Evolutionary conservation across 345 rosid species (phyloP), one percentile per base, ranked within the genome.

Genomic region (Citrus inodora): DNA sequence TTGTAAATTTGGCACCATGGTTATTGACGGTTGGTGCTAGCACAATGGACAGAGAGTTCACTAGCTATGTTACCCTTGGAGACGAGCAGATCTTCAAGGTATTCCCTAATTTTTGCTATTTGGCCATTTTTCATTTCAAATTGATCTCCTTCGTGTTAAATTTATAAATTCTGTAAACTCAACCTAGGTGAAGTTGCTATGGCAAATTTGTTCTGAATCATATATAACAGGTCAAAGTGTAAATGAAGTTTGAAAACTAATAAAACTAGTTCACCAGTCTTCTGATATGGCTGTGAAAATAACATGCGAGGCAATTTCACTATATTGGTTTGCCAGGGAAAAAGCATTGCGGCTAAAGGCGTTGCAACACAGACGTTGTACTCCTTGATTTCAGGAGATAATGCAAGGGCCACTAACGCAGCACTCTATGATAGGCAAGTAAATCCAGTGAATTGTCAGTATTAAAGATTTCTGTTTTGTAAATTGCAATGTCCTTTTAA

Each of bases 11-110:
- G 32, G 82, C 89, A 1, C 91, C 91, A 4, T 86, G 89, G 89
- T 33, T 88, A 22, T 67, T 86, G 21, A 88, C 89, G 0, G 86
- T 88, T 22, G 91, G 83, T 46, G 91, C 91, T 11, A 88, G 89
- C 69, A 79, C 89, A 35, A 27, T 78, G 16, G 86, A 86, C 24
- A 71, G 88, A 7, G 69, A 46, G 13, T 83, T 88, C 32, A 33
- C 63, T 9, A 59, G 79, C 28, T 67, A 55, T 40, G 76, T 75
- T 59, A 60, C 68, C 6, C 82, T 79, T 21, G 74, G 71, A 3
- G 71, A 79, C 61, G 53, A 17, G 25, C 62, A 24, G 32, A 73
- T 78, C 73, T 33, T 82, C 69, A 78, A 78, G 81, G 84, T 82
- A 67, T 61, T 35, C 69, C 62, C 21, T 25, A 51, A 33, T 56